Conservation (phyloP, 345 rosid species). For the Rhizophora mangle region DNA sequence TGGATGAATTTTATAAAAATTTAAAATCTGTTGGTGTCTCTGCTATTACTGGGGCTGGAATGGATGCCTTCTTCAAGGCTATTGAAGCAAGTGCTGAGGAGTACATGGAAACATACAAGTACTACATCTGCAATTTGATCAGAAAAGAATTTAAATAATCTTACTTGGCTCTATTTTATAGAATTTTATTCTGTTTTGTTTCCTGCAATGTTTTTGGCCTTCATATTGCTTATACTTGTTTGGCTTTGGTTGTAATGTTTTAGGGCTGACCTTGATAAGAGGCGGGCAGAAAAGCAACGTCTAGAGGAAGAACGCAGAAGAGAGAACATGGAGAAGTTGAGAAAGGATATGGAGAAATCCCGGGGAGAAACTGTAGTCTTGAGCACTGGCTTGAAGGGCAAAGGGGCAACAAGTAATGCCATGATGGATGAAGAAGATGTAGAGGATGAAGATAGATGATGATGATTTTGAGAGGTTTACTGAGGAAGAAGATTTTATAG, state of each 20-base stretch:
- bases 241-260: not conserved
- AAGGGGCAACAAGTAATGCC: conserved; percentile 20
- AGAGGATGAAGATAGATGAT: conserved; percentile 33
- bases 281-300: conserved; percentile 66
- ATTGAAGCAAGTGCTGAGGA: conserved; percentile 68
- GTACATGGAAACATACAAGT: conserved; percentile 75
- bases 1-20: conserved; percentile 65
- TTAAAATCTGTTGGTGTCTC: conserved; percentile 76
- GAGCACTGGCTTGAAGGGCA: conserved; percentile 64
- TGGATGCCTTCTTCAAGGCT: conserved; percentile 67
- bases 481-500: conserved; percentile 40
- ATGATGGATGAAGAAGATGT: conserved; percentile 45
- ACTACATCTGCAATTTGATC: conserved; percentile 15
- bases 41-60: conserved; percentile 77
- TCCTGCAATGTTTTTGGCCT: not conserved
- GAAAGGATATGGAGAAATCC: conserved; percentile 70
- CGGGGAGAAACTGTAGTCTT: conserved; percentile 62
- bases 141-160: not conserved
- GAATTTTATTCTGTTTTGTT: not conserved
- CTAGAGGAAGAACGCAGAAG: conserved; percentile 60
- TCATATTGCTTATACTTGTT: not conserved
- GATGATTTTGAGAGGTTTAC: conserved; percentile 29
- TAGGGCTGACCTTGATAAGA: conserved; percentile 77
- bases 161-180: not conserved
- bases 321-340: conserved; percentile 59